A percentile compares a stretch with the other conserved stretches of the same genome.
phyloP scores from a whole-genome alignment of 1,139 yeast species.

The Petasospora rhodanensis region DNA sequence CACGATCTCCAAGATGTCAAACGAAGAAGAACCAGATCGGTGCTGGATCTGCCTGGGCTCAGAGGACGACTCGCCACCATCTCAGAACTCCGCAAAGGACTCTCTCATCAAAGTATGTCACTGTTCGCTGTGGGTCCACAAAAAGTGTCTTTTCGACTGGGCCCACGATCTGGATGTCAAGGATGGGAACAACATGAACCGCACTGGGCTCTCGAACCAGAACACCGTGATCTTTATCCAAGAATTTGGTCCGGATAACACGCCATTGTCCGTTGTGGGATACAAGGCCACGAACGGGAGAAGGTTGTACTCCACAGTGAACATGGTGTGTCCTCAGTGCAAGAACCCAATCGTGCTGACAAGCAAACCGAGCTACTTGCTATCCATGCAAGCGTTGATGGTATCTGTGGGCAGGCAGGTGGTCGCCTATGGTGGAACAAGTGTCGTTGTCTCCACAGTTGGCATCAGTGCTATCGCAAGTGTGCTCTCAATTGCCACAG shows the following conservation, averaged over 20 bases:
- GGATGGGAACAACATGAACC: conserved; percentile 16
- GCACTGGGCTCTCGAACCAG: background rate
- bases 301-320: conserved; percentile 12
- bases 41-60: conserved; percentile 46
- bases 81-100: conserved; percentile 26
- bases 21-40: conserved; percentile 12
- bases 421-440: conserved; percentile 19
- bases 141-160: conserved; percentile 41
- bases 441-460: conserved; percentile 26
- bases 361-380: conserved; percentile 24
- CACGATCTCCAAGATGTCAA: no score
- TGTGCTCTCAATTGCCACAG: conserved; percentile 24
- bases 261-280: conserved; percentile 9
- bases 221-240: conserved; percentile 6
- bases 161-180: conserved; percentile 32
- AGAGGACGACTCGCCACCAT: conserved; percentile 35
- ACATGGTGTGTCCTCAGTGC: conserved; percentile 42
- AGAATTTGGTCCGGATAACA: conserved; percentile 2
- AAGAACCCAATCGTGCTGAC: conserved; percentile 31
- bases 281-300: conserved; percentile 9
- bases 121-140: conserved; percentile 41
- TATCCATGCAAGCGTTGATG: conserved; percentile 24
- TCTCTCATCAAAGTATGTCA: conserved; percentile 39
- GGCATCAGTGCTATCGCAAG: conserved; percentile 26
- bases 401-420: conserved; percentile 18